A percentile compares a stretch with the other conserved stretches of the same genome.
Conservation (phyloP, 352 stramenopile genomes). For the Globisporangium mamillatum region DNA sequence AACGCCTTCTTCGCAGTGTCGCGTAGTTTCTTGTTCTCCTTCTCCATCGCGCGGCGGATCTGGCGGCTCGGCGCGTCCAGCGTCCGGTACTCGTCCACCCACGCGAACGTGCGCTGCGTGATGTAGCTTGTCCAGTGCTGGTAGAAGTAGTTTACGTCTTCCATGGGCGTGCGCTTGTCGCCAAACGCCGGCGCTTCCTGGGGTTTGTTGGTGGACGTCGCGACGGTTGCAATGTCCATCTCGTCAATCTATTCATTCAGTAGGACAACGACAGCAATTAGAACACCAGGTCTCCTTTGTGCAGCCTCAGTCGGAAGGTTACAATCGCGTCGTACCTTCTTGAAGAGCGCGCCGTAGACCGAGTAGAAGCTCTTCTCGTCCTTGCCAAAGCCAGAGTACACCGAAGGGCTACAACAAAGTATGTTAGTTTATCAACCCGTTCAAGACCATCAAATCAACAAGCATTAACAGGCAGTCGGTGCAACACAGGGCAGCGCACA, state of each 20-base stretch:
- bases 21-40: constrained; percentile 87
- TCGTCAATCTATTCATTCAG: constrained; percentile 57
- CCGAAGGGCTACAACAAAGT: constrained; percentile 31
- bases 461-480: not conserved
- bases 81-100: constrained; percentile 83
- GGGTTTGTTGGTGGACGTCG: constrained; percentile 4
- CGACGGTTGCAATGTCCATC: constrained; percentile 42
- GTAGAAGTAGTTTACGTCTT: constrained; percentile 72
- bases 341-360: constrained; percentile 72
- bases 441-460: not conserved
- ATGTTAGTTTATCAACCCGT: constrained; percentile 12
- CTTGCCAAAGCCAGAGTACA: constrained; percentile 77
- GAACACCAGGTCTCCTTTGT: not conserved
- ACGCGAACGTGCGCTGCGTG: constrained; percentile 69
- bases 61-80: constrained; percentile 73
- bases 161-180: constrained; percentile 32
- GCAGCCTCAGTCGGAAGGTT: not conserved
- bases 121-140: constrained; percentile 78
- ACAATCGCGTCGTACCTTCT: constrained; percentile 33
- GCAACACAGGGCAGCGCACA: not conserved
- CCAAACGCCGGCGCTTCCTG: constrained; percentile 48
- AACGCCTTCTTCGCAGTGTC: constrained; percentile 77
- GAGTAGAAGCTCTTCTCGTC: constrained; percentile 76
- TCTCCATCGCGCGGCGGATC: constrained; percentile 82
- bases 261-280: not conserved